Percentiles rank a stretch among this genome's conserved stretches.
These are phyloP conservation scores for Fraxinus americana DNA, from an alignment of 257 asterid species.

Conservation along the genomic window DNA sequence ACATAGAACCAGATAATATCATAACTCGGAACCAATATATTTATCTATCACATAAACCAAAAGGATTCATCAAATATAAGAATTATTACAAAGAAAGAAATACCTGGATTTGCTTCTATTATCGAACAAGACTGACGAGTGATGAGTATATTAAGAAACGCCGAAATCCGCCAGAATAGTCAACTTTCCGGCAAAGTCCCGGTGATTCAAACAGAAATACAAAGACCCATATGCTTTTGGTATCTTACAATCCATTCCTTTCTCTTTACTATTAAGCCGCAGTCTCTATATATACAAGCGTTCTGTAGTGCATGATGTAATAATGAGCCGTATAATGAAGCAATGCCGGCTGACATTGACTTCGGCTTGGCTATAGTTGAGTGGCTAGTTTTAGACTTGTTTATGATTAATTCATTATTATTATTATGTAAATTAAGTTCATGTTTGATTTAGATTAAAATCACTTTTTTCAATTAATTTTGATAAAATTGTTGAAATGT, in stretches of 20 bases:
- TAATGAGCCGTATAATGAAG: neutral
- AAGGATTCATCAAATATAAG: neutral
- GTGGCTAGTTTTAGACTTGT: neutral
- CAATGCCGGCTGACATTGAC: neutral
- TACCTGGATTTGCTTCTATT: neutral
- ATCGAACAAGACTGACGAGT: neutral
- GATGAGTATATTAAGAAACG: neutral
- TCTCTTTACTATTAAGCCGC: constrained; percentile 10
- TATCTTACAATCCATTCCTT: constrained; percentile 31
- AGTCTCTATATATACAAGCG: neutral
- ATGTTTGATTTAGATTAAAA: no score
- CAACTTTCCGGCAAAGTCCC: constrained; percentile 30
- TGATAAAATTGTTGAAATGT: no score
- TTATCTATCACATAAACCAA: neutral
- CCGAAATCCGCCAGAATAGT: constrained; percentile 27
- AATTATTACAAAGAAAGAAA: neutral
- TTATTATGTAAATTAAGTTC: no score
- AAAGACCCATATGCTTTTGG: constrained; percentile 20
- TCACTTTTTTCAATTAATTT: no score
- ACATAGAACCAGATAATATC: neutral
- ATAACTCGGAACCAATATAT: neutral
- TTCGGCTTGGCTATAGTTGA: neutral
- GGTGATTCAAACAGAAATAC: constrained; percentile 26
- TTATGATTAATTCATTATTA: neutral
- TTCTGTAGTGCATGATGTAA: neutral